phyloP scores from a whole-genome alignment of 805 yeast genomes.

The Candida nemodendra region DNA sequence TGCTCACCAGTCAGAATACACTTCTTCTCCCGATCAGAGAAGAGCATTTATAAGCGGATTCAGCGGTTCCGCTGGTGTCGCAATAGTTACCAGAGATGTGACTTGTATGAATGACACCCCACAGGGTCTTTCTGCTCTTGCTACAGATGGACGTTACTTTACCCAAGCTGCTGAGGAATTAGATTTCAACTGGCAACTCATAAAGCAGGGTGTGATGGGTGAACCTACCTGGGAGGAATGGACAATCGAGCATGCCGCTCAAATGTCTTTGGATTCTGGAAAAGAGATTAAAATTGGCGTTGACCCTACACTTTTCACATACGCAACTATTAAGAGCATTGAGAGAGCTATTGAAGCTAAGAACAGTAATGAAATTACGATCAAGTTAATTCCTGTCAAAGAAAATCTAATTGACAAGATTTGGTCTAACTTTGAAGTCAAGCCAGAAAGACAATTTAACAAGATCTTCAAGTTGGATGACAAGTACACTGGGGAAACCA shows the following conservation, averaged over 20 bases:
- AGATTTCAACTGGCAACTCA: constrained; percentile 58
- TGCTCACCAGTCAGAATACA: constrained; percentile 64
- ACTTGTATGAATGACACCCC: constrained; percentile 49
- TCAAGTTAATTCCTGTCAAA: constrained; percentile 43
- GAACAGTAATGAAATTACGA: constrained; percentile 30
- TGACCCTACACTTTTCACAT: constrained; percentile 51
- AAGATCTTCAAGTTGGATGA: constrained; percentile 50
- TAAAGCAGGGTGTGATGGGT: constrained; percentile 50
- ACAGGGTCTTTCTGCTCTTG: constrained; percentile 54
- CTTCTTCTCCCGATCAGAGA: constrained; percentile 51
- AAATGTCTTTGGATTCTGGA: constrained; percentile 47
- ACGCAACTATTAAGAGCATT: constrained; percentile 33
- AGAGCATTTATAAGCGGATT: constrained; percentile 58
- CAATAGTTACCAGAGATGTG: constrained; percentile 54
- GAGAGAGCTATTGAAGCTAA: constrained; percentile 32
- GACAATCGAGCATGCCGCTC: constrained; percentile 50
- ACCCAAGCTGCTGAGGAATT: constrained; percentile 57
- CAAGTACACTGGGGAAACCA: constrained; percentile 64
- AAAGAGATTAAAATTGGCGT: constrained; percentile 36
- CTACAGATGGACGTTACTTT: constrained; percentile 63
- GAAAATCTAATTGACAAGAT: constrained; percentile 49
- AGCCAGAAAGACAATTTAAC: constrained; percentile 55
- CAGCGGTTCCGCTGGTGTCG: constrained; percentile 61
- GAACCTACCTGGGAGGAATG: constrained; percentile 60
- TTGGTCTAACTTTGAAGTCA: constrained; percentile 55